Evolutionary conservation across 2,329 filamentous ascomycete species (phyloP).

Genomic region (Dactylonectria estremocensis): DNA sequence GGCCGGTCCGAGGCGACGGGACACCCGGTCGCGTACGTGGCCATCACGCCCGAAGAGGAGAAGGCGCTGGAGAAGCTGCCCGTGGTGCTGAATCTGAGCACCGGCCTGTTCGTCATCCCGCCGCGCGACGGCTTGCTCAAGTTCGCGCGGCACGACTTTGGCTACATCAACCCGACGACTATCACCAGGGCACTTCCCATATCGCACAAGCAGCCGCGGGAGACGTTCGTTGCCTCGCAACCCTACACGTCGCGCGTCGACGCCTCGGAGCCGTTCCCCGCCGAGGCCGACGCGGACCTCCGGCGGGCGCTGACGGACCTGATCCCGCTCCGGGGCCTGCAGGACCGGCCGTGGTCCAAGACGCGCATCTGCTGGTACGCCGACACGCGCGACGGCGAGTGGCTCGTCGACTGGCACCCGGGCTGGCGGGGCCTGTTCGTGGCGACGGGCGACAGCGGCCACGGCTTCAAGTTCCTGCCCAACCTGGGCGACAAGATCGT

Average conservation of each 20-base stretch:
- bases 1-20: constrained; percentile 86
- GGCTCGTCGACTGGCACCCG: constrained; percentile 80
- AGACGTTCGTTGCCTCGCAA: constrained; percentile 54
- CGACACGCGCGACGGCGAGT: constrained; percentile 80
- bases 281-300: constrained; percentile 74
- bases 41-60: constrained; percentile 81
- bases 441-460: constrained; percentile 75
- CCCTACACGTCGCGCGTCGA: constrained; percentile 57
- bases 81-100: constrained; percentile 79
- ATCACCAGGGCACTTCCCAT: constrained; percentile 54
- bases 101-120: constrained; percentile 82
- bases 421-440: constrained; percentile 71
- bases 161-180: constrained; percentile 71
- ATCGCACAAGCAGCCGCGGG: constrained; percentile 45
- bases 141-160: constrained; percentile 78
- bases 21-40: constrained; percentile 84
- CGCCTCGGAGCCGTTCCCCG: constrained; percentile 65
- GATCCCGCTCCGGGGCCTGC: constrained; percentile 70
- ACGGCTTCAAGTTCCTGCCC: constrained; percentile 79
- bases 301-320: constrained; percentile 73
- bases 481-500: constrained; percentile 75
- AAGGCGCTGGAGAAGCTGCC: constrained; percentile 75
- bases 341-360: constrained; percentile 71
- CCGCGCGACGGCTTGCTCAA: constrained; percentile 76
- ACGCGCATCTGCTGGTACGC: constrained; percentile 83